A percentile compares a stretch with the other conserved stretches of the same genome.
These are phyloP conservation scores for Datisca glomerata DNA, from an alignment of 306 rosid genomes.

Conservation along the genomic window DNA sequence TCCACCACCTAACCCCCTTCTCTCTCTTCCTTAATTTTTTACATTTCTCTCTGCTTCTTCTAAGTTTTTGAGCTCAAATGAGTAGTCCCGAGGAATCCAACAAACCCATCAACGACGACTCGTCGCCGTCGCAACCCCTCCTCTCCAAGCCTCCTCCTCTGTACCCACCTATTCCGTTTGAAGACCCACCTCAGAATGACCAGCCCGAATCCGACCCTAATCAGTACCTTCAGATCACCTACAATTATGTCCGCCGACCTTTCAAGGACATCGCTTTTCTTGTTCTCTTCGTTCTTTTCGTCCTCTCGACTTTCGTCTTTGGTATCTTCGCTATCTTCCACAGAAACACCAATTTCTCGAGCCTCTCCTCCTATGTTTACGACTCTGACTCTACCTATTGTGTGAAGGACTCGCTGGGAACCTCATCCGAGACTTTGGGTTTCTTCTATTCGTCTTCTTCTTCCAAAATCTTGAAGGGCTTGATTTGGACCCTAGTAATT, in stretches of 20 bases:
- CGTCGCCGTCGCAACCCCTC: constrained; percentile 44
- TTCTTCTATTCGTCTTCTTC: constrained; percentile 16
- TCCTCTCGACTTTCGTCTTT: constrained; percentile 47
- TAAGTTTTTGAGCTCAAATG: constrained; percentile 17
- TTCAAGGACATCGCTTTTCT: constrained; percentile 69
- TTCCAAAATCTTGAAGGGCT: constrained; percentile 22
- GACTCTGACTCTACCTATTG: constrained; percentile 44
- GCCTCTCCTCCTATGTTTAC: constrained; percentile 44
- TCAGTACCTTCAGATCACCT: constrained; percentile 63
- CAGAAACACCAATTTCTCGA: constrained; percentile 33
- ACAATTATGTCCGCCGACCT: constrained; percentile 49
- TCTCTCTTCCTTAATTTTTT: not conserved
- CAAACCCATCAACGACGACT: constrained; percentile 30
- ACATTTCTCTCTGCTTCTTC: not conserved
- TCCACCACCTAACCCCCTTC: not conserved
- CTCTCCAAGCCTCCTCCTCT: constrained; percentile 34
- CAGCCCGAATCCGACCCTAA: constrained; percentile 39
- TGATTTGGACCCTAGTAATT: constrained; percentile 61
- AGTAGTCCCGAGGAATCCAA: constrained; percentile 35
- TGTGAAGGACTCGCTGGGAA: constrained; percentile 11
- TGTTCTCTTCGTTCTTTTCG: constrained; percentile 49
- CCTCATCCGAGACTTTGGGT: constrained; percentile 9
- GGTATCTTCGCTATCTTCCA: constrained; percentile 66
- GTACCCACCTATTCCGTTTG: constrained; percentile 11
- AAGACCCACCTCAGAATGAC: constrained; percentile 19